Evolutionary conservation across 805 yeast species (phyloP), one percentile per base, ranked within the genome.

Genomic region (Yamadazyma takamatsuzukensis): DNA sequence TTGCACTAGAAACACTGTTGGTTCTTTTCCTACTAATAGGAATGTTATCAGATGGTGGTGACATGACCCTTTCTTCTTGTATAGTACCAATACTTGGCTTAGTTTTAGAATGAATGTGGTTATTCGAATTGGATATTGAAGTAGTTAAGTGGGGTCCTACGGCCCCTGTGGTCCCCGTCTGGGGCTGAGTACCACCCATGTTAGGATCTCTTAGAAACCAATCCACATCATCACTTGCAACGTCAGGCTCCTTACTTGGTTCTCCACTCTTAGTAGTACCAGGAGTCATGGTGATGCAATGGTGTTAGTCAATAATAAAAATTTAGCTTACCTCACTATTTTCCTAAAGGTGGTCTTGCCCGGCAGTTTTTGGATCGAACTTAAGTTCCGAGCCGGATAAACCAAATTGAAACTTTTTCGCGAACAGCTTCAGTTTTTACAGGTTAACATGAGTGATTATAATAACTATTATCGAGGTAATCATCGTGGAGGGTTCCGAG

Each of bases 191-290:
- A 16, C 32, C 19, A 2, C 34, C 30, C 9, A 45, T 42, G 23
- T 46, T 43, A 16, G 61, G 37, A 39, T 63, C 70, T 37, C 77
- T 54, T 14, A 74, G 54, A 36, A 74, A 63, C 79, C 79, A 74
- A 44, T 71, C 74, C 15, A 74, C 67, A 37, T 73, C 77, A 15
- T 55, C 54, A 33, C n/a, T n/a, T n/a, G n/a, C n/a, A n/a, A n/a
- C n/a, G n/a, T n/a, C n/a, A n/a, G n/a, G n/a, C n/a, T n/a, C n/a
- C n/a, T n/a, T n/a, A n/a, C n/a, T n/a, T n/a, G n/a, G n/a, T n/a
- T n/a, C n/a, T n/a, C n/a, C n/a, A n/a, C n/a, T n/a, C n/a, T n/a
- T n/a, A n/a, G n/a, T n/a, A n/a, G n/a, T n/a, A n/a, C n/a, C n/a
- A n/a, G n/a, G n/a, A n/a, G n/a, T n/a, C n/a, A n/a, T n/a, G n/a